Evolutionary conservation across 2,329 filamentous ascomycete species (phyloP), one percentile per base, ranked within the genome.

Genomic region (Clonostachys sp.): DNA sequence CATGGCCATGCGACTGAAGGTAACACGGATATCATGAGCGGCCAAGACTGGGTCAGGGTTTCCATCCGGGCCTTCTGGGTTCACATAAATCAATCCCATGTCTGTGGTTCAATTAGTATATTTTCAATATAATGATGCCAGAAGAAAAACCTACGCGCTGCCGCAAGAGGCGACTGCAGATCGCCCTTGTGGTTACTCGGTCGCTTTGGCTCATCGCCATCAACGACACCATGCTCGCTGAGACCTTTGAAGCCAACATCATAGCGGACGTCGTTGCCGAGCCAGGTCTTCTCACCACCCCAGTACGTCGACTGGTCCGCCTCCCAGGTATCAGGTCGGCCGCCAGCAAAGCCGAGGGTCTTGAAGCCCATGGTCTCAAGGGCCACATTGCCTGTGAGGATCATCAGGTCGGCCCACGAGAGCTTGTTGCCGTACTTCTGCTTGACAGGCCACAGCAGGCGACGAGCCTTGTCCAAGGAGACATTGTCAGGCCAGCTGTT

Each of bases 371-470:
- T 89, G 52, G 79, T 81, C 70, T 91, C 87, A 53, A 91, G 76
- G 42, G 87, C 86, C 14, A 90, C 86, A 62, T 90, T 90, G 54
- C 87, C 87, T 24, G 84, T 80, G 46, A 91, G 77, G 48, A 89
- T 74, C 43, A 86, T 64, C 50, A 91, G 68, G 61, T 91, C 87
- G 18, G 86, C 83, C 87, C 87, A 91, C 0, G 87, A 90, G 66
- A 91, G 86, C 74, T 87, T 89, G 75, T 81, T 82, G 64, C 87
- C 87, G 55, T 91, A 91, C 77, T 91, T 91, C 57, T 89, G 86
- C 80, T 91, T 91, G 71, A 91, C 83, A 48, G 87, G 87, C 84
- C 86, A 89, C 40, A 91, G 72, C 48, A 91, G 79, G 53, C 87
- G 86, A 48, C 87, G 86, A 33, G 86, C 87, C 78, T 91, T 91